These are phyloP conservation scores for Fusarium agapanthi DNA, from an alignment of 2,329 filamentous ascomycete species.

Conservation along the genomic window DNA sequence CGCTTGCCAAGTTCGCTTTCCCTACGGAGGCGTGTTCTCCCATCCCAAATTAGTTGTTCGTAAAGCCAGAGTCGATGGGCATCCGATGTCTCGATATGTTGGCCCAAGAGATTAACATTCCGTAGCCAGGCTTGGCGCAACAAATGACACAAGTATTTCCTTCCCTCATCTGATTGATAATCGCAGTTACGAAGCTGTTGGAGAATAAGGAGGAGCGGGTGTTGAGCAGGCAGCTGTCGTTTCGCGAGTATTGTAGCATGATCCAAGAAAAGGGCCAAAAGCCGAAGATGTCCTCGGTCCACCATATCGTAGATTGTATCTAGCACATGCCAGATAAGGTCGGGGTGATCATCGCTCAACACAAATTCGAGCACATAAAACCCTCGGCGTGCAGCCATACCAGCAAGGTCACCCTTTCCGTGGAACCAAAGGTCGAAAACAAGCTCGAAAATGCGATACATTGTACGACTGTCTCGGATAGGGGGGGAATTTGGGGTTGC, in stretches of 20 bases:
- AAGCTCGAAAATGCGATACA: slow-evolving; percentile 52
- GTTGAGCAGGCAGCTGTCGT: slow-evolving; percentile 44
- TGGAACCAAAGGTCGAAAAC: slow-evolving; percentile 50
- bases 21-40: slow-evolving; percentile 47
- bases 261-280: slow-evolving; percentile 47
- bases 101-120: slow-evolving; percentile 48
- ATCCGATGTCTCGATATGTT: slow-evolving; percentile 43
- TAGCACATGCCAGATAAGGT: slow-evolving; percentile 50
- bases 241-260: slow-evolving; percentile 44
- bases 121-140: slow-evolving; percentile 49
- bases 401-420: slow-evolving; percentile 48
- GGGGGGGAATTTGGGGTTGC: slow-evolving; percentile 48
- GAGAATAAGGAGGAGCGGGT: slow-evolving; percentile 48
- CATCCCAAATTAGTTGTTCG: slow-evolving; percentile 52
- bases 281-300: slow-evolving; percentile 47
- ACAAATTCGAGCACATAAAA: slow-evolving; percentile 51
- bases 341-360: slow-evolving; percentile 49
- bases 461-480: slow-evolving; percentile 51
- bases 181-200: slow-evolving; percentile 45
- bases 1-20: slow-evolving; percentile 44
- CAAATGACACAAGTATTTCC: slow-evolving; percentile 45
- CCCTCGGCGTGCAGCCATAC: slow-evolving; percentile 48
- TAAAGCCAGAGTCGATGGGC: slow-evolving; percentile 49
- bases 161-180: slow-evolving; percentile 44
- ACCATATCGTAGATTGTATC: slow-evolving; percentile 52